phyloP scores from a whole-genome alignment of 2,329 filamentous ascomycete species.

The Ambrosiella beaveri region DNA sequence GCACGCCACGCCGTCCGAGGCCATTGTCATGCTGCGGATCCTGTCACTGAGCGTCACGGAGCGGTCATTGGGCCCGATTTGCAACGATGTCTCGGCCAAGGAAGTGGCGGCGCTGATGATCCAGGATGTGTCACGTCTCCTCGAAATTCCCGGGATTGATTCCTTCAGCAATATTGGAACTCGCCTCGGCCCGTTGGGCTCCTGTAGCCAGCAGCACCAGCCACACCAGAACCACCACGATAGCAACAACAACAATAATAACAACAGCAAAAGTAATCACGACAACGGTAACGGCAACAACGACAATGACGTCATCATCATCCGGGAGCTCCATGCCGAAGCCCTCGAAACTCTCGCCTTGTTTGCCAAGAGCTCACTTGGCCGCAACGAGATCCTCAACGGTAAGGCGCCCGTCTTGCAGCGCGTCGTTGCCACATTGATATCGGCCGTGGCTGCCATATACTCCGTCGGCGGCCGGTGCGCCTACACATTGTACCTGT shows the following conservation, averaged over 20 bases:
- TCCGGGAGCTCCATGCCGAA: background rate
- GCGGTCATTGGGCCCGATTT: conserved; percentile 49
- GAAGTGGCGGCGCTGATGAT: conserved; percentile 33
- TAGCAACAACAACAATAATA: too few relatives aligned
- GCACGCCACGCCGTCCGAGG: conserved; percentile 41
- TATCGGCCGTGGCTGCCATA: background rate
- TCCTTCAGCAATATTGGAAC: too few relatives aligned
- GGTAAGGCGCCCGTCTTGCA: background rate
- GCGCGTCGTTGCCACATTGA: background rate
- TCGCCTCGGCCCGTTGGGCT: too few relatives aligned
- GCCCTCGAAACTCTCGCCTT: background rate
- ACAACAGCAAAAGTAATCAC: too few relatives aligned
- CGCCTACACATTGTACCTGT: background rate
- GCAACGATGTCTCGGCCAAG: conserved; percentile 25
- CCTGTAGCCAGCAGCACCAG: too few relatives aligned
- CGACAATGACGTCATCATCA: background rate
- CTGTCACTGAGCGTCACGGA: conserved; percentile 48
- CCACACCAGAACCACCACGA: too few relatives aligned
- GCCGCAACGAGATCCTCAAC: background rate
- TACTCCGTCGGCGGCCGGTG: background rate
- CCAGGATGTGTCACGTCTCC: conserved; percentile 46
- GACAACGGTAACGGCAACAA: background rate
- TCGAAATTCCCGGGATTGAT: conserved; percentile 25
- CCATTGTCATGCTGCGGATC: conserved; percentile 46
- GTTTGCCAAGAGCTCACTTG: background rate